A percentile compares a stretch with the other conserved stretches of the same genome.
These are phyloP conservation scores for Exserohilum rostratum DNA, from an alignment of 2,329 filamentous ascomycete genomes.

Conservation along the genomic window DNA sequence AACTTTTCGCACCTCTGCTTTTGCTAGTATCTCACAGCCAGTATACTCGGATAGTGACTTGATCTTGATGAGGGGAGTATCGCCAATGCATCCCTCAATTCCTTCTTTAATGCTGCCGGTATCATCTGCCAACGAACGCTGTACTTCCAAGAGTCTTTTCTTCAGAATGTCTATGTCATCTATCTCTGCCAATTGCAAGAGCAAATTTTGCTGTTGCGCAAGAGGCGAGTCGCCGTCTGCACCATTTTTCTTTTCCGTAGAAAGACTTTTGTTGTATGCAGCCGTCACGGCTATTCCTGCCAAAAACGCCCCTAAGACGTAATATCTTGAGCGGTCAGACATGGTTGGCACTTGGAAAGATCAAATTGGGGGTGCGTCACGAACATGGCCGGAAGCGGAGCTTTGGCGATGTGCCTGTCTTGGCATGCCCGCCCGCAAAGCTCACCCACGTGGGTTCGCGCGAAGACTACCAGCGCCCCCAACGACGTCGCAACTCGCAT, in stretches of 20 bases:
- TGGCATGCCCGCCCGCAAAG: slow-evolving; percentile 35
- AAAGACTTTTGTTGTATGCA: slow-evolving; percentile 22
- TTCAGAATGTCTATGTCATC: slow-evolving; percentile 33
- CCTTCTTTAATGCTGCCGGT: slow-evolving; percentile 67
- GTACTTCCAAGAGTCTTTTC: slow-evolving; percentile 30
- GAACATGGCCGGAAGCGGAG: slow-evolving; percentile 23
- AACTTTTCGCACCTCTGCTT: slow-evolving; percentile 71
- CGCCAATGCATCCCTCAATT: slow-evolving; percentile 89
- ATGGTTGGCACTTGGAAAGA: slow-evolving; percentile 24
- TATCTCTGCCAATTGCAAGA: slow-evolving; percentile 31
- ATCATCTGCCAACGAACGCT: slow-evolving; percentile 17
- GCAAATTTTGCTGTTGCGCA: slow-evolving; percentile 26
- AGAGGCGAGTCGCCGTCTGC: slow-evolving; percentile 24
- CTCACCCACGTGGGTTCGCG: slow-evolving; percentile 32
- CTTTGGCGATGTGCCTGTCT: slow-evolving; percentile 30
- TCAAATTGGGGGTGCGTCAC: neutral
- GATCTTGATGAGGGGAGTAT: slow-evolving; percentile 88
- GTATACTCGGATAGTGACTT: slow-evolving; percentile 84
- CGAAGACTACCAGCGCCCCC: slow-evolving; percentile 22
- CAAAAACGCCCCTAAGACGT: slow-evolving; percentile 74
- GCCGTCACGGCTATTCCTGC: slow-evolving; percentile 73
- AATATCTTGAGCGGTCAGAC: slow-evolving; percentile 56
- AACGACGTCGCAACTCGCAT: slow-evolving; percentile 18
- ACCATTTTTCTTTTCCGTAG: slow-evolving; percentile 26
- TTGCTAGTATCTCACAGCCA: slow-evolving; percentile 86